Conservation (phyloP, 2,329 filamentous ascomycete species). For the Kalaharituber pfeilii region DNA sequence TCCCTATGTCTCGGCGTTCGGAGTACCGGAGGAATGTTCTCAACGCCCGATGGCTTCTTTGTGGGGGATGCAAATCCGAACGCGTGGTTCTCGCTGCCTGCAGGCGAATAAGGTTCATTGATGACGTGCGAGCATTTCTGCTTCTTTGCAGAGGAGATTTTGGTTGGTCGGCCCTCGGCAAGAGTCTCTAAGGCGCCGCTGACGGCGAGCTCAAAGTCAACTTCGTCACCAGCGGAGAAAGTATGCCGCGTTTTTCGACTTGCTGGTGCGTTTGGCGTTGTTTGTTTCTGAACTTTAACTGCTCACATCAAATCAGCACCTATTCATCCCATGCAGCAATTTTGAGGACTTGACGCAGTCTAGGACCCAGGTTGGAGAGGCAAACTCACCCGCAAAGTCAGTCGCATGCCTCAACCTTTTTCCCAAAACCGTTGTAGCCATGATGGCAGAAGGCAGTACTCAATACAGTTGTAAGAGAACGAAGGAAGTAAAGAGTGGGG, state of each 20-base stretch:
- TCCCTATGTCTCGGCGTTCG: slow-evolving; percentile 15
- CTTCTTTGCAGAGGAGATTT: background rate
- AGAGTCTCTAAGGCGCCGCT: background rate
- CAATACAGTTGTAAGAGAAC: too few relatives aligned
- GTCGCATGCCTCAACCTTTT: background rate
- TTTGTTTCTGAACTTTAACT: background rate
- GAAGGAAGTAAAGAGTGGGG: too few relatives aligned
- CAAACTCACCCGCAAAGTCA: background rate
- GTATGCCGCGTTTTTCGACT: background rate
- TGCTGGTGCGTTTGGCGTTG: background rate
- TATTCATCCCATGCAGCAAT: background rate
- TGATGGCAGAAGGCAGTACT: too few relatives aligned
- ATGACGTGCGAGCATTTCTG: background rate
- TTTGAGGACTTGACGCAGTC: too few relatives aligned
- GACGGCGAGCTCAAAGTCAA: background rate
- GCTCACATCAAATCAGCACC: background rate
- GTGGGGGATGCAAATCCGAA: background rate
- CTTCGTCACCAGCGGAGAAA: background rate
- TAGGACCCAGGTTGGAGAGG: background rate
- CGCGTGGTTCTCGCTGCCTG: background rate
- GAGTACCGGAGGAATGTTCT: background rate
- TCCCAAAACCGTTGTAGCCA: background rate
- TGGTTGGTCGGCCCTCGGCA: background rate
- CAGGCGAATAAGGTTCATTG: background rate
- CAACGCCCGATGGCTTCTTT: background rate